A percentile compares a stretch with the other conserved stretches of the same genome.
phyloP scores from a whole-genome alignment of 768 basidiomycete species.

The Gloeopeniophorella convolvens region DNA sequence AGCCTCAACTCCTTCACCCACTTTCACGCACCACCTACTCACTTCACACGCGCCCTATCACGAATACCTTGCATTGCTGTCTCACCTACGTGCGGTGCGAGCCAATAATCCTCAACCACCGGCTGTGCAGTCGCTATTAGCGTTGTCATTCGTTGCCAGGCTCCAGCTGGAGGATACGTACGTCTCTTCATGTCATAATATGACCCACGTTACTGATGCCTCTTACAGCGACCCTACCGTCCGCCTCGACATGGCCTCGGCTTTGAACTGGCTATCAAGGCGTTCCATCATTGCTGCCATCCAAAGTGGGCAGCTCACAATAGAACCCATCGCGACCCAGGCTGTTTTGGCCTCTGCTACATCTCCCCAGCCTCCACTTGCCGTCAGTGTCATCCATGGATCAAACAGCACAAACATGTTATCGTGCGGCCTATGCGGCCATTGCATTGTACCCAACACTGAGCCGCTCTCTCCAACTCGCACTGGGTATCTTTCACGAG shows the following conservation, averaged over 20 bases:
- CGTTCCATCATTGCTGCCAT: conserved; percentile 81
- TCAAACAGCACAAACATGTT: conserved; percentile 44
- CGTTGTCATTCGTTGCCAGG: conserved; percentile 72
- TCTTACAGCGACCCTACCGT: conserved; percentile 76
- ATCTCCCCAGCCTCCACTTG: conserved; percentile 29
- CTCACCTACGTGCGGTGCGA: conserved; percentile 69
- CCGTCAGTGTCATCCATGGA: conserved; percentile 34
- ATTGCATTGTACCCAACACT: conserved; percentile 39
- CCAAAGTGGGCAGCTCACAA: conserved; percentile 75
- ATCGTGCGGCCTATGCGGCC: conserved; percentile 77
- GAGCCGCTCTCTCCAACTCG: conserved; percentile 30
- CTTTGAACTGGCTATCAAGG: conserved; percentile 89
- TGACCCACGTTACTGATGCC: conserved; percentile 16
- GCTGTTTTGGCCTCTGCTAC: conserved; percentile 52
- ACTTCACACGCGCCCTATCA: conserved; percentile 69
- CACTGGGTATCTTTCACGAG: conserved; percentile 24
- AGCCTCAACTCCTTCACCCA: conserved; percentile 23
- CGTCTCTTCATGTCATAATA: conserved; percentile 32
- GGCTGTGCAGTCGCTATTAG: conserved; percentile 64
- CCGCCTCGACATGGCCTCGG: conserved; percentile 89
- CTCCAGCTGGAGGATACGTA: conserved; percentile 80
- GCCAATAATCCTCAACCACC: conserved; percentile 55
- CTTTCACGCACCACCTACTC: conserved; percentile 41
- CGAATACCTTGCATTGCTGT: conserved; percentile 74
- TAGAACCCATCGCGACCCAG: conserved; percentile 74